A percentile compares a stretch with the other conserved stretches of the same genome.
These are phyloP conservation scores for Beauveria pseudobassiana DNA, from an alignment of 2,329 filamentous ascomycete genomes.

Conservation along the genomic window DNA sequence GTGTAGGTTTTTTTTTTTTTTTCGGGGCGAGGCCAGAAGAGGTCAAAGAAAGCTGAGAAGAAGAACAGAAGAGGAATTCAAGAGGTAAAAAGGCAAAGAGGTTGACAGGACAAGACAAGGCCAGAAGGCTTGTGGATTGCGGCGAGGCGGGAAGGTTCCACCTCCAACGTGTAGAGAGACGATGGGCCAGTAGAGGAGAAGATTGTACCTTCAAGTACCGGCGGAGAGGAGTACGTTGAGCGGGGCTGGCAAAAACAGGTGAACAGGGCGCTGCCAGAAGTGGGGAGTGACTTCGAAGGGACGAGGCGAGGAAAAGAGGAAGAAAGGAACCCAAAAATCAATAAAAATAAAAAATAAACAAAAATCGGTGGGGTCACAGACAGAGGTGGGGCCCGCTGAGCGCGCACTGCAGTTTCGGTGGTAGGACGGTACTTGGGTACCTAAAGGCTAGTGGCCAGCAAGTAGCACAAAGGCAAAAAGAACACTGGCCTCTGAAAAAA, in stretches of 20 bases:
- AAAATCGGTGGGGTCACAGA: neutral
- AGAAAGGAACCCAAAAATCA: neutral
- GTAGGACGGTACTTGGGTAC: neutral
- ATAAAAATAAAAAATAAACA: neutral
- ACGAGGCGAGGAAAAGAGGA: neutral
- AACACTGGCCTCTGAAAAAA: too few species aligned
- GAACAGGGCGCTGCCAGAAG: neutral
- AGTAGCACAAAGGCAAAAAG: too few species aligned
- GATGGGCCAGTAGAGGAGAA: neutral
- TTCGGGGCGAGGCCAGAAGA: neutral
- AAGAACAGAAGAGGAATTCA: neutral
- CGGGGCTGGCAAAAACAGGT: neutral
- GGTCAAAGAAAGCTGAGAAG: slow-evolving; percentile 6
- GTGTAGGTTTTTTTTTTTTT: neutral
- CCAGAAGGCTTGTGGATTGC: neutral
- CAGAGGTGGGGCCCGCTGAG: neutral
- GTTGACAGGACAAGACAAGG: neutral
- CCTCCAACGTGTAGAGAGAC: slow-evolving; percentile 6
- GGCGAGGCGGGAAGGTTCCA: slow-evolving; percentile 7
- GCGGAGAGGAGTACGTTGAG: neutral
- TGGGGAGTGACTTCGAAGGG: neutral
- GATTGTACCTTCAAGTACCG: neutral
- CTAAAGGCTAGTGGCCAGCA: neutral
- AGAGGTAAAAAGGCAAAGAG: neutral
- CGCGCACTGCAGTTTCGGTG: too few species aligned